Evolutionary conservation across 495 filamentous ascomycete species (phyloP).

Genomic region (Podospora sp.): DNA sequence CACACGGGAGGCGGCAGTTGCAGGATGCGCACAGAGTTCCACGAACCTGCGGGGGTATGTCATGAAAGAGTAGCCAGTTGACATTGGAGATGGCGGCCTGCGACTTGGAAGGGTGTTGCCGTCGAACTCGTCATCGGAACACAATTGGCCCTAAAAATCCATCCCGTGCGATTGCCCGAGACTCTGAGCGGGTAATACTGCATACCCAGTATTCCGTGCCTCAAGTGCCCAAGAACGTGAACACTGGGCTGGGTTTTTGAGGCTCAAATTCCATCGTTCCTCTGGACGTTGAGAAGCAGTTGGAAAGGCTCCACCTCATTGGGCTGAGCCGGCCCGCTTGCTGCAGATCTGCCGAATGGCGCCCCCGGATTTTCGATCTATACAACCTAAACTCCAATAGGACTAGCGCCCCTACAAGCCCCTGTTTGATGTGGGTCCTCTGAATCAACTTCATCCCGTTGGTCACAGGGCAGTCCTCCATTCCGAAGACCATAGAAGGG

Average conservation of each 20-base stretch:
- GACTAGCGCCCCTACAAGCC: not conserved
- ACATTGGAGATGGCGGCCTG: not conserved
- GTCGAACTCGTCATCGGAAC: not conserved
- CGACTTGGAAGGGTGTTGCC: not conserved
- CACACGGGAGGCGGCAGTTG: constrained; percentile 16
- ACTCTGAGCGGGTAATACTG: not conserved
- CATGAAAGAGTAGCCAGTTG: not conserved
- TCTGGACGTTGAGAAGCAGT: not conserved
- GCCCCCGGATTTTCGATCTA: not conserved
- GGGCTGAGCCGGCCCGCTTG: not conserved
- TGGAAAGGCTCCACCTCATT: not conserved
- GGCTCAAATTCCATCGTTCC: not conserved
- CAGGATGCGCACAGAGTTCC: not conserved
- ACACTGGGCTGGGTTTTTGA: not conserved
- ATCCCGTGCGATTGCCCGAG: not conserved
- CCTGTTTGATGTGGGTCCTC: not conserved
- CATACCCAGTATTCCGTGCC: not conserved
- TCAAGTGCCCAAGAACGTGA: not conserved
- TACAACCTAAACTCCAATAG: not conserved
- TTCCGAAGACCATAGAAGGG: not conserved
- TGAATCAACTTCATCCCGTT: not conserved
- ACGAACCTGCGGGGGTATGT: constrained; percentile 10
- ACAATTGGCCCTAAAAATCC: not conserved
- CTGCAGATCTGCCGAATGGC: not conserved
- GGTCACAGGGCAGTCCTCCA: not conserved